A percentile compares a stretch with the other conserved stretches of the same genome.
phyloP scores from a whole-genome alignment of 2,329 filamentous ascomycete species.

The Colletotrichum sojae region DNA sequence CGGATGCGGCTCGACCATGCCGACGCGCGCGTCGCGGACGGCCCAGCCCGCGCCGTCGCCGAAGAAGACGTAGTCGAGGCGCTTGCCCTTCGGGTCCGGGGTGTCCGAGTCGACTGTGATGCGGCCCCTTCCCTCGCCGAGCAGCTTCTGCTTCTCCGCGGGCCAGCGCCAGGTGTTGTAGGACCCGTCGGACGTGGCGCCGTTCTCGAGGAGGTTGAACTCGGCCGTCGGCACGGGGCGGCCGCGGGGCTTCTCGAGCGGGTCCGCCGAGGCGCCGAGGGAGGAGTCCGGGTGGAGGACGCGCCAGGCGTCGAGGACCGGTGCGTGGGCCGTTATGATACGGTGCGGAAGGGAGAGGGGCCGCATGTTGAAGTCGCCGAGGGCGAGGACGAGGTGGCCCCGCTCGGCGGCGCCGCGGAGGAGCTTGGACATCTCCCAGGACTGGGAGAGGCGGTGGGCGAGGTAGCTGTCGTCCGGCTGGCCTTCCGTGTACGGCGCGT shows the following conservation, averaged over 20 bases:
- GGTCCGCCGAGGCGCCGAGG: slow-evolving; percentile 79
- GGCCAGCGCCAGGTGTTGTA: slow-evolving; percentile 97
- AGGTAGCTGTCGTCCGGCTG: slow-evolving; percentile 87
- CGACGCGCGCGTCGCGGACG: slow-evolving; percentile 79
- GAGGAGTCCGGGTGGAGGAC: slow-evolving; percentile 87
- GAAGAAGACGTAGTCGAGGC: slow-evolving; percentile 95
- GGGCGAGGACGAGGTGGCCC: slow-evolving; percentile 85
- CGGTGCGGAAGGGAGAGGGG: slow-evolving; percentile 87
- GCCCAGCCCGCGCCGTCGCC: slow-evolving; percentile 71
- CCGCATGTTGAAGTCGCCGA: slow-evolving; percentile 98
- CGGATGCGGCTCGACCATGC: slow-evolving; percentile 86
- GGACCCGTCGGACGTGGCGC: slow-evolving; percentile 86
- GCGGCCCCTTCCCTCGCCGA: slow-evolving; percentile 74
- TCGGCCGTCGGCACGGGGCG: slow-evolving; percentile 80
- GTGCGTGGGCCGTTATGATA: slow-evolving; percentile 83
- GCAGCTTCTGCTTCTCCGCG: slow-evolving; percentile 75
- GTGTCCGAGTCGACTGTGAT: slow-evolving; percentile 75
- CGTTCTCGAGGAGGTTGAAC: slow-evolving; percentile 85
- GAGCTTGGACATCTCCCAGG: slow-evolving; percentile 94
- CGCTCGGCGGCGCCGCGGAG: slow-evolving; percentile 85
- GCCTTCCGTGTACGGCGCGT: slow-evolving; percentile 84
- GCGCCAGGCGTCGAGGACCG: slow-evolving; percentile 88
- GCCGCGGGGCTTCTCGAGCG: slow-evolving; percentile 75
- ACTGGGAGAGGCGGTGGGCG: slow-evolving; percentile 91
- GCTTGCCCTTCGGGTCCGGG: slow-evolving; percentile 82